phyloP scores from a whole-genome alignment of 371 early-diverging fungal genomes.

The Dinochytrium kinnereticum region DNA sequence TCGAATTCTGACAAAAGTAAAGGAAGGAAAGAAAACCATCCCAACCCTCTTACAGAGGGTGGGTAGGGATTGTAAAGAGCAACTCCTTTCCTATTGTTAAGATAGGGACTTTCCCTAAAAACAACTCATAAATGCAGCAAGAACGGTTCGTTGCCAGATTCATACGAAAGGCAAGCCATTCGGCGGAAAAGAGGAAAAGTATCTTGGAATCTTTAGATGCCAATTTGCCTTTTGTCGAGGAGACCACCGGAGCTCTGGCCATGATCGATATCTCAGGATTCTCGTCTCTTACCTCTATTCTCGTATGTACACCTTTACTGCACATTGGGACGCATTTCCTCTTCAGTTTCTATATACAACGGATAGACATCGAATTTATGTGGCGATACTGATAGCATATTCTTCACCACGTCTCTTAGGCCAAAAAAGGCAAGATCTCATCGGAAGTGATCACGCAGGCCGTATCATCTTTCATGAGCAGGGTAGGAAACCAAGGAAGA shows the following conservation, averaged over 20 bases:
- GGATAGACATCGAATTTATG: not conserved
- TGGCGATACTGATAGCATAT: not conserved
- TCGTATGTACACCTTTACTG: not conserved
- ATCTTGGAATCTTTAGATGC: not conserved
- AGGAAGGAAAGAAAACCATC: too few species aligned
- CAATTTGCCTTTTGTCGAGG: not conserved
- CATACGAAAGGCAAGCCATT: not conserved
- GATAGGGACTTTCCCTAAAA: too few species aligned
- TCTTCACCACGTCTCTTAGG: not conserved
- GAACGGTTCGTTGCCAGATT: not conserved
- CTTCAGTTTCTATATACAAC: too few species aligned
- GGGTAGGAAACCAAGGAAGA: not conserved
- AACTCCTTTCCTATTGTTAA: too few species aligned
- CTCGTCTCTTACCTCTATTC: not conserved
- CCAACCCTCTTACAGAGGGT: too few species aligned
- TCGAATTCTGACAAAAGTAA: too few species aligned
- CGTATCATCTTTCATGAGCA: constrained; percentile 30
- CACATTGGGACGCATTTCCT: not conserved
- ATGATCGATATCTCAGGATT: constrained; percentile 14
- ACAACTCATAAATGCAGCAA: constrained; percentile 1
- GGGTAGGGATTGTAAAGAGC: too few species aligned
- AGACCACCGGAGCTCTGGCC: constrained; percentile 2
- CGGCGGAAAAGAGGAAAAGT: not conserved
- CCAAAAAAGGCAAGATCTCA: constrained; percentile 27
- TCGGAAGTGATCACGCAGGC: constrained; percentile 38